Evolutionary conservation across 225 moss, liverwort and hornwort genomes (phyloP).

Genomic region (Polytrichum formosum): DNA sequence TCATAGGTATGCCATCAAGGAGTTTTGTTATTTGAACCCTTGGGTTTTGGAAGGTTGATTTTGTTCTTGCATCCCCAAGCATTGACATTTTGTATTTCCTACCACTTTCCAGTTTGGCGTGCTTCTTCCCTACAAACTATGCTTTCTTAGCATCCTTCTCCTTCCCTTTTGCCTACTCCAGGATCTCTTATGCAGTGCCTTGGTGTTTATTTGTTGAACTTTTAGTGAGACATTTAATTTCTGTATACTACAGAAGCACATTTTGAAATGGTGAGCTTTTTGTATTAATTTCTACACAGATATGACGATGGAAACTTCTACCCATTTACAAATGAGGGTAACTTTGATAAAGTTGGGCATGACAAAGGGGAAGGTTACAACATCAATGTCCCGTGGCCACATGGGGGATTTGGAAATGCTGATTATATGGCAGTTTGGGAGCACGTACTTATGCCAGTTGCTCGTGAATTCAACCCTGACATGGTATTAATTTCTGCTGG

Average conservation of each 20-base stretch:
- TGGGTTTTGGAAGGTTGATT: too few relatives aligned
- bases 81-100: too few relatives aligned
- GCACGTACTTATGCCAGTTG: slow-evolving; percentile 53
- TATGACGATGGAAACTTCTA: slow-evolving; percentile 47
- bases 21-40: neutral
- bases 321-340: slow-evolving; percentile 46
- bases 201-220: too few relatives aligned
- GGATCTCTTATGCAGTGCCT: too few relatives aligned
- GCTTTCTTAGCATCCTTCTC: too few relatives aligned
- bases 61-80: too few relatives aligned
- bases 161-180: too few relatives aligned
- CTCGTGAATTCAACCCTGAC: slow-evolving; percentile 46
- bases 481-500: slow-evolving; percentile 62
- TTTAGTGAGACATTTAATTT: too few relatives aligned
- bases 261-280: too few relatives aligned
- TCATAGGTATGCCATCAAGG: slow-evolving; percentile 31
- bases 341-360: slow-evolving; percentile 45
- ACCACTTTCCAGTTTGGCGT: too few relatives aligned
- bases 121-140: too few relatives aligned
- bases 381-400: slow-evolving; percentile 62
- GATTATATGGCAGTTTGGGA: slow-evolving; percentile 60
- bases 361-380: slow-evolving; percentile 47
- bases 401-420: slow-evolving; percentile 47
- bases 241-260: too few relatives aligned
- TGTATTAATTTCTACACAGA: neutral